Conservation (phyloP, 108 stramenopile genomes). For the Conticribra guillardii region DNA sequence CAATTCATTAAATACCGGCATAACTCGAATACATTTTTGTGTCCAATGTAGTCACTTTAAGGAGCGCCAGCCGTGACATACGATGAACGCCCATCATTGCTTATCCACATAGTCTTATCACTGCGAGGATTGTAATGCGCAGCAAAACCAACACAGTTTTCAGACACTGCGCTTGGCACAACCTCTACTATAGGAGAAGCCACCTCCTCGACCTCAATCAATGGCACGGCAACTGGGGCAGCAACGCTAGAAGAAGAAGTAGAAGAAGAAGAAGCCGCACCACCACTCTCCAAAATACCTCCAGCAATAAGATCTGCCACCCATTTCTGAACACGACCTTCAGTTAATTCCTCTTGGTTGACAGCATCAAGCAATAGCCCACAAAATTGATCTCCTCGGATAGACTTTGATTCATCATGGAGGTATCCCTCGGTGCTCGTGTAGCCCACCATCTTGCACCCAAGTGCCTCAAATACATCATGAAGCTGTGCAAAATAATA, state of each 20-base stretch:
- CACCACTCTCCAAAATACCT: slow-evolving; percentile 67
- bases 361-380: slow-evolving; percentile 83
- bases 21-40: not conserved
- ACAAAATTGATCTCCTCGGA: slow-evolving; percentile 85
- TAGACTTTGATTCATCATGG: slow-evolving; percentile 80
- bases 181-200: slow-evolving; percentile 40
- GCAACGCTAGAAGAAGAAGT: slow-evolving; percentile 7
- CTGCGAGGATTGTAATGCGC: slow-evolving; percentile 70
- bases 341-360: slow-evolving; percentile 86
- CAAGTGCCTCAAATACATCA: slow-evolving; percentile 82
- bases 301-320: slow-evolving; percentile 72
- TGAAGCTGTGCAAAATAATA: slow-evolving; percentile 43
- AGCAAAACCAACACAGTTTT: slow-evolving; percentile 47
- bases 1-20: not conserved
- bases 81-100: slow-evolving; percentile 54
- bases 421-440: slow-evolving; percentile 82
- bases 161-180: slow-evolving; percentile 18
- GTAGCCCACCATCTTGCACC: slow-evolving; percentile 81
- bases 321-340: slow-evolving; percentile 76
- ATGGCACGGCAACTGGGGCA: slow-evolving; percentile 5
- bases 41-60: too few species aligned
- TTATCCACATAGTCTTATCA: slow-evolving; percentile 82
- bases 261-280: slow-evolving; percentile 16
- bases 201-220: slow-evolving; percentile 30
- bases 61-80: slow-evolving; percentile 40